A percentile compares a stretch with the other conserved stretches of the same genome.
Conservation (phyloP, 441 rosid genomes). For the Corymbia citriodora region DNA sequence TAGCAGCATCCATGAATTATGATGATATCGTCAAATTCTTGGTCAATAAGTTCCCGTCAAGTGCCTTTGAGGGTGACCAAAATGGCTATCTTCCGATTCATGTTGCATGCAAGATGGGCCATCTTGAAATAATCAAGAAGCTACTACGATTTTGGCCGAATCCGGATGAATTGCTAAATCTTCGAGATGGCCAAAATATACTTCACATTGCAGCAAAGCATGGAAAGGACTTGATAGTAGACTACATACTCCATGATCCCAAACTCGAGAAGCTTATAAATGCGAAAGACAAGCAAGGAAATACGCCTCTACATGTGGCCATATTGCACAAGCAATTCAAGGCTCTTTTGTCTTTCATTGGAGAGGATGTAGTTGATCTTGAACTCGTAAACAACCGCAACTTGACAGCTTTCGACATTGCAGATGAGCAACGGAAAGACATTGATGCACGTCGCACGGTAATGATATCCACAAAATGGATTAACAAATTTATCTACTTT, state of each 20-base stretch:
- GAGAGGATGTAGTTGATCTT: background rate
- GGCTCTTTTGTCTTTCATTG: background rate
- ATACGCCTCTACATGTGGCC: background rate
- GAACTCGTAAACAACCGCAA: background rate
- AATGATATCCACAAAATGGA: too few species aligned
- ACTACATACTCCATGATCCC: background rate
- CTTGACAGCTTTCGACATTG: background rate
- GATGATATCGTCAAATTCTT: background rate
- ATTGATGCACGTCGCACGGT: background rate
- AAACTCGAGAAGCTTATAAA: background rate
- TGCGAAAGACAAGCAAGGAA: background rate
- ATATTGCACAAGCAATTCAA: background rate
- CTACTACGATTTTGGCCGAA: background rate
- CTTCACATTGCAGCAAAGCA: background rate
- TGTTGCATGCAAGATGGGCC: background rate
- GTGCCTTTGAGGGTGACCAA: background rate
- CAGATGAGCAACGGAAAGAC: background rate
- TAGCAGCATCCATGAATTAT: background rate
- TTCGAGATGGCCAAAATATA: background rate
- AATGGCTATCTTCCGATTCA: background rate
- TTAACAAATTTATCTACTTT: too few species aligned
- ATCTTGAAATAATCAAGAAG: background rate
- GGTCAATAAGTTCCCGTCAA: background rate
- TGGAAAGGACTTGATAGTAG: background rate
- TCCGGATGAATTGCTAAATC: background rate